Conservation (phyloP, 768 basidiomycete species). For the Agaricus sinodeliciosus region DNA sequence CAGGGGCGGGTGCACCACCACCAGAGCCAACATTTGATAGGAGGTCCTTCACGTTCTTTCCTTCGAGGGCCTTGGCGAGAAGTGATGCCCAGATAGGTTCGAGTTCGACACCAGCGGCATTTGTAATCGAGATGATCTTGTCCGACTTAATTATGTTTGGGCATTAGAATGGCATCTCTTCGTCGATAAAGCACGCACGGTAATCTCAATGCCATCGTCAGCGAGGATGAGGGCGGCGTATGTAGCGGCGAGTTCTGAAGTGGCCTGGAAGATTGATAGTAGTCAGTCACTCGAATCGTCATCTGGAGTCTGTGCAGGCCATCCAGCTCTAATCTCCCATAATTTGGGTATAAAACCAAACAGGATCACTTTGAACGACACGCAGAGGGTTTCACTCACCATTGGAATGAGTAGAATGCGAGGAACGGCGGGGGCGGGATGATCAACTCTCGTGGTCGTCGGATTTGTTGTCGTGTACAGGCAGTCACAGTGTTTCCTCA, state of each 20-base stretch:
- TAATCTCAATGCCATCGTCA: conserved; percentile 96
- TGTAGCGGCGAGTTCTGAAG: conserved; percentile 81
- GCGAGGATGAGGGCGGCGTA: conserved; percentile 99
- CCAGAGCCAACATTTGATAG: conserved; percentile 93
- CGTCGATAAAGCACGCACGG: conserved; percentile 54
- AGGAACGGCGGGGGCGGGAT: background rate
- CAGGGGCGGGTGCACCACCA: conserved; percentile 69
- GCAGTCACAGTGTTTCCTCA: background rate
- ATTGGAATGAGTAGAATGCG: background rate
- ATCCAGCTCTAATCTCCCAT: conserved; percentile 1
- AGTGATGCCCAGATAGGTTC: conserved; percentile 98
- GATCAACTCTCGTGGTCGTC: background rate
- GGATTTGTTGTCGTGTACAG: background rate
- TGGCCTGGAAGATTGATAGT: conserved; percentile 26
- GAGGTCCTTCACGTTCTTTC: conserved; percentile 95
- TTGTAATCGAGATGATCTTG: conserved; percentile 83
- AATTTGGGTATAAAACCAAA: background rate
- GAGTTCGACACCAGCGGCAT: conserved; percentile 77
- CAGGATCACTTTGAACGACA: too few species aligned
- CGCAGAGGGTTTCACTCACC: background rate
- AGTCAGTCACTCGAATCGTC: conserved; percentile 11
- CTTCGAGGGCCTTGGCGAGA: conserved; percentile 96
- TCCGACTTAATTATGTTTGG: conserved; percentile 54
- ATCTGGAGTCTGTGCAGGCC: conserved; percentile 2
- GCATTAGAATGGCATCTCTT: background rate